Conservation (phyloP, 2,329 filamentous ascomycete species). For the Trichoderma koningii region DNA sequence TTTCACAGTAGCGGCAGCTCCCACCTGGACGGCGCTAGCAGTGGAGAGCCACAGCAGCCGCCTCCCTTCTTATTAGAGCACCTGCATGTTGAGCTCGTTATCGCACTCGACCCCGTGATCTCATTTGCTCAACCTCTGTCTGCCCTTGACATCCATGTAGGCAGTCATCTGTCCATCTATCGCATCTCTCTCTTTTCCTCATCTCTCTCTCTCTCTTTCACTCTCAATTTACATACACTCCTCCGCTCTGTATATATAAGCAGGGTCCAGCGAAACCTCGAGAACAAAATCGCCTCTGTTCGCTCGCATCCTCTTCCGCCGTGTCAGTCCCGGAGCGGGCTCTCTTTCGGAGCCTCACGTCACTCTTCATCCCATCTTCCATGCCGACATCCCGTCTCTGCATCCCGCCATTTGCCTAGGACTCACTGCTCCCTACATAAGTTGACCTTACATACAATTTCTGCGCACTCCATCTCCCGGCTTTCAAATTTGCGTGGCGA, state of each 20-base stretch:
- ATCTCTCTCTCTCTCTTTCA: not conserved
- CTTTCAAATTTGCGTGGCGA: too few species aligned
- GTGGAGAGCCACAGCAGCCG: conserved; percentile 7
- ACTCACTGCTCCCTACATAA: not conserved
- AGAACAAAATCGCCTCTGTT: not conserved
- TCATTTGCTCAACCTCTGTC: conserved; percentile 23
- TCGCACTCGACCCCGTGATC: conserved; percentile 23
- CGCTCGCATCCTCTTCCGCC: not conserved
- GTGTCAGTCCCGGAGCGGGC: not conserved
- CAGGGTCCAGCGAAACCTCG: too few species aligned
- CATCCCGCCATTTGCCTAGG: conserved; percentile 4
- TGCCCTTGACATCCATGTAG: conserved; percentile 1
- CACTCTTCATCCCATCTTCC: not conserved
- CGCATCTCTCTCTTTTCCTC: not conserved
- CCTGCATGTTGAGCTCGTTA: conserved; percentile 17
- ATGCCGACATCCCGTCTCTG: conserved; percentile 14
- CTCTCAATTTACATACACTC: not conserved
- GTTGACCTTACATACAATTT: not conserved
- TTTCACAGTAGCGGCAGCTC: too few species aligned
- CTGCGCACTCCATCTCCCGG: not conserved
- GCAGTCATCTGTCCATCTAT: conserved; percentile 17
- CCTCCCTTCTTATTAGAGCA: not conserved
- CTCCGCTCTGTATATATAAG: too few species aligned
- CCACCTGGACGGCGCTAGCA: too few species aligned
- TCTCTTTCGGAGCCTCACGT: not conserved